Percentiles rank a stretch among this genome's conserved stretches.
Evolutionary conservation across 2,329 filamentous ascomycete genomes (phyloP).

Genomic region (Nemania serpens): DNA sequence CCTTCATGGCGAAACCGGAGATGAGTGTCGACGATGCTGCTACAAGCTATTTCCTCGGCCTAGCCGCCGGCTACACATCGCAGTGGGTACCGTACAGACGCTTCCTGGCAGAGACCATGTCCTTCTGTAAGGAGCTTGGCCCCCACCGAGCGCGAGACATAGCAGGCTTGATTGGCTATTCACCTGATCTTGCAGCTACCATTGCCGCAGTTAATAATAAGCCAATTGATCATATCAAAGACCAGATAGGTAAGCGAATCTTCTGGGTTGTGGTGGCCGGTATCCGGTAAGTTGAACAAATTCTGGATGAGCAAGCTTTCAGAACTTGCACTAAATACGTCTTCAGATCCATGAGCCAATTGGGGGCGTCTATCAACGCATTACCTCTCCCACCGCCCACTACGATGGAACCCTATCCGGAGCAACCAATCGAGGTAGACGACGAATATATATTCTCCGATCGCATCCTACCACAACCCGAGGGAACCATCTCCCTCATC

Average conservation of each 20-base stretch:
- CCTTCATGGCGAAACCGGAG: slow-evolving; percentile 49
- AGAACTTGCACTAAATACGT: slow-evolving; percentile 21
- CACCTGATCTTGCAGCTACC: slow-evolving; percentile 43
- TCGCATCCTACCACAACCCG: slow-evolving; percentile 71
- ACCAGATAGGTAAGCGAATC: slow-evolving; percentile 75
- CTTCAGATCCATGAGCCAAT: slow-evolving; percentile 72
- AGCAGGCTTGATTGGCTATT: slow-evolving; percentile 16
- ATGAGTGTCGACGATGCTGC: slow-evolving; percentile 66
- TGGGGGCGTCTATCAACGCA: slow-evolving; percentile 73
- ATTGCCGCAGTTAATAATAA: slow-evolving; percentile 48
- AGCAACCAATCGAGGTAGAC: slow-evolving; percentile 80
- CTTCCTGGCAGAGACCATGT: slow-evolving; percentile 74
- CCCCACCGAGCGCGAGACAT: slow-evolving; percentile 60
- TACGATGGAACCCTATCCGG: slow-evolving; percentile 75
- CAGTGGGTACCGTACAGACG: slow-evolving; percentile 69
- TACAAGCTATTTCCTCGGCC: slow-evolving; percentile 75
- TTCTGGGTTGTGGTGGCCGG: slow-evolving; percentile 85
- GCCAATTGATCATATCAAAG: slow-evolving; percentile 70
- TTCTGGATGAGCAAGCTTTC: not conserved
- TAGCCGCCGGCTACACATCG: slow-evolving; percentile 70
- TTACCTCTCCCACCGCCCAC: slow-evolving; percentile 78
- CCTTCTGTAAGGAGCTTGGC: slow-evolving; percentile 69
- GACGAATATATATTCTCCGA: slow-evolving; percentile 78
- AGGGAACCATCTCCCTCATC: slow-evolving; percentile 69
- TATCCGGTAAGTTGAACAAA: slow-evolving; percentile 58